A percentile compares a stretch with the other conserved stretches of the same genome.
phyloP scores from a whole-genome alignment of 2,329 filamentous ascomycete species.

The Tolypocladium guangdongense region DNA sequence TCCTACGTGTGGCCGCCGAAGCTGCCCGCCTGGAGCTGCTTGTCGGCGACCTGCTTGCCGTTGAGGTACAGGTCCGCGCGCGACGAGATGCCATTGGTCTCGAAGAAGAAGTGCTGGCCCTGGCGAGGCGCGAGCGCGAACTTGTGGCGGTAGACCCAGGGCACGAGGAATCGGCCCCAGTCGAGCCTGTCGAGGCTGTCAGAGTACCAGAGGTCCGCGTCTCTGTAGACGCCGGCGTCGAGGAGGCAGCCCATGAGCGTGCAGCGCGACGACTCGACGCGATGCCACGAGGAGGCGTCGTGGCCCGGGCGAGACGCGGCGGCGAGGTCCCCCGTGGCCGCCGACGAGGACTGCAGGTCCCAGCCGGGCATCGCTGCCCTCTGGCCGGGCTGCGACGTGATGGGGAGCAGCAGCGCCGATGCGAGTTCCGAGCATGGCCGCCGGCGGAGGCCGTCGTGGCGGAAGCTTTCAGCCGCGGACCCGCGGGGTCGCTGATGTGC shows the following conservation, averaged over 20 bases:
- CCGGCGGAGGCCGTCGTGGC: neutral
- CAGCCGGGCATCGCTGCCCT: conserved; percentile 28
- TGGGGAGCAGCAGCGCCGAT: conserved; percentile 1
- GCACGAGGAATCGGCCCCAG: conserved; percentile 34
- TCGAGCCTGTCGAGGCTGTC: conserved; percentile 33
- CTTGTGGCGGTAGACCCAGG: conserved; percentile 49
- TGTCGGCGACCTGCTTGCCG: conserved; percentile 37
- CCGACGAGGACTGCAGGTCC: conserved; percentile 35
- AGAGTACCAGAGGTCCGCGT: conserved; percentile 44
- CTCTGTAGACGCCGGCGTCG: conserved; percentile 38
- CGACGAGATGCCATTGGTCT: conserved; percentile 49
- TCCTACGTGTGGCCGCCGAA: conserved; percentile 47
- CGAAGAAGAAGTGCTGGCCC: conserved; percentile 36
- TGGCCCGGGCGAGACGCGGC: conserved; percentile 29
- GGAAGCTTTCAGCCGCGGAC: neutral
- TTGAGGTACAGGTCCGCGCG: conserved; percentile 51
- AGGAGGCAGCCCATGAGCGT: conserved; percentile 49
- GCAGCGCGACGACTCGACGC: conserved; percentile 31
- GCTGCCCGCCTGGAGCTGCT: conserved; percentile 38
- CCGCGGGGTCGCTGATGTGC: too few species aligned
- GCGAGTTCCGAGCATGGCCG: conserved; percentile 4
- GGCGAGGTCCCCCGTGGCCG: conserved; percentile 21
- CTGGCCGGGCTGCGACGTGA: conserved; percentile 17
- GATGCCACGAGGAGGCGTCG: conserved; percentile 40
- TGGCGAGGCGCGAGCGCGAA: conserved; percentile 25